A percentile compares a stretch with the other conserved stretches of the same genome.
These are phyloP conservation scores for Colletotrichum siamense DNA, from an alignment of 2,329 filamentous ascomycete genomes.

Conservation along the genomic window DNA sequence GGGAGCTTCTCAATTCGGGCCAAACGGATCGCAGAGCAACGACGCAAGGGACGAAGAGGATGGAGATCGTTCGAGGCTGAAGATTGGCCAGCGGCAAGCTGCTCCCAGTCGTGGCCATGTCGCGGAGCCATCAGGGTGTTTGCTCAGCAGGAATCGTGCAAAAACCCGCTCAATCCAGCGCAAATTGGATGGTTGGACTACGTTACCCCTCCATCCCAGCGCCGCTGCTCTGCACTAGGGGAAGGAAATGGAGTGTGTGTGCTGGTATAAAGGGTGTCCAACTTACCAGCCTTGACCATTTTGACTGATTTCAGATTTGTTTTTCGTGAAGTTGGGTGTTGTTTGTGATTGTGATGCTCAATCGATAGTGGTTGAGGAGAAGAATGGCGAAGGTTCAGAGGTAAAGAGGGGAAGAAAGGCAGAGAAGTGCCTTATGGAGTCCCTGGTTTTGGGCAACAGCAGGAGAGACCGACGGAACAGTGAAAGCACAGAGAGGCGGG, in stretches of 20 bases:
- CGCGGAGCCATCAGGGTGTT: conserved; percentile 35
- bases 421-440: conserved; percentile 13
- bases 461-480: not conserved
- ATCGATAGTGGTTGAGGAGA: conserved; percentile 1
- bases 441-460: not conserved
- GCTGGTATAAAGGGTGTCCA: conserved; percentile 26
- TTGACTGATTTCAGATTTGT: conserved; percentile 61
- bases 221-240: conserved; percentile 6
- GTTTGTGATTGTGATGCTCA: not conserved
- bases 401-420: conserved; percentile 20
- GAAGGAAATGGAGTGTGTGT: conserved; percentile 26
- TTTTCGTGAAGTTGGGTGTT: conserved; percentile 19
- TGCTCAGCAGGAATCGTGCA: conserved; percentile 25
- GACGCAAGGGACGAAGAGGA: not conserved
- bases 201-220: conserved; percentile 28
- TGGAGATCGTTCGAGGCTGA: not conserved
- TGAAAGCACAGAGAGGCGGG: not conserved
- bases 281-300: conserved; percentile 98
- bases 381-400: conserved; percentile 1
- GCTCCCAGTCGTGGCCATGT: conserved; percentile 1
- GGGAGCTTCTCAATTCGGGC: not conserved
- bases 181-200: conserved; percentile 33
- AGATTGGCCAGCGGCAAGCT: conserved; percentile 16
- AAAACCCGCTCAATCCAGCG: conserved; percentile 68
- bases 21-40: not conserved